Evolutionary conservation across 345 rosid genomes (phyloP), one percentile per base, ranked within the genome.

Genomic region (Zanthoxylum bungeanum): DNA sequence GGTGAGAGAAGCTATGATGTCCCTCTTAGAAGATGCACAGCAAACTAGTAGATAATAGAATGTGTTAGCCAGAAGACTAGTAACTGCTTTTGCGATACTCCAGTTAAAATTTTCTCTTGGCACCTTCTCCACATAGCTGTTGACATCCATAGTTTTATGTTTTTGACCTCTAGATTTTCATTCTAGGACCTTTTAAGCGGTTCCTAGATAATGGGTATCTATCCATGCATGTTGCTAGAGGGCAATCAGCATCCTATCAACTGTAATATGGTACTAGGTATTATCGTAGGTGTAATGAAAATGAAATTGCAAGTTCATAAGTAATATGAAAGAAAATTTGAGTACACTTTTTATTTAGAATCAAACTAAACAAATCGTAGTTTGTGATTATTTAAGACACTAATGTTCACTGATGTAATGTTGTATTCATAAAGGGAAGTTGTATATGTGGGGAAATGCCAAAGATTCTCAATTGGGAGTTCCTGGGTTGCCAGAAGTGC

Each of bases 391-490:
- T 17, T 60, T 64, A 6, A 47, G 24, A 1, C 24, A 3, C 39
- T 56, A 33, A 69, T 69, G 40, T 56, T 56, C 58, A 10, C 17
- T 31, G 21, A 24, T 58, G 49, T 24, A 51, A 40, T 56, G 52
- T 68, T 73, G 50, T 42, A 6, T 37, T 78, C 85, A 93, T 72
- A 75, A 75, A 79, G 98, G 96, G 66, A 84, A 90, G 76, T 75
- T 94, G 60, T 90, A 85, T 84, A 87, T 86, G 96, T 94, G 99
- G 98, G 98, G 99, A 84, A 94, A 92, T 78, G 83, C 88, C 70
- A 88, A 84, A 84, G 99, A 94, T 76, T 85, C 82, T 58, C 98
- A 94, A 75, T 53, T 92, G 71, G 99, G 97, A 71, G 88, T 89
- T 80, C 92, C 99, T 19, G 97, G 97, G 57, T 72, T 92, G 67